These are phyloP conservation scores for Cyclocybe aegerita DNA, from an alignment of 768 basidiomycete species.

Conservation along the genomic window DNA sequence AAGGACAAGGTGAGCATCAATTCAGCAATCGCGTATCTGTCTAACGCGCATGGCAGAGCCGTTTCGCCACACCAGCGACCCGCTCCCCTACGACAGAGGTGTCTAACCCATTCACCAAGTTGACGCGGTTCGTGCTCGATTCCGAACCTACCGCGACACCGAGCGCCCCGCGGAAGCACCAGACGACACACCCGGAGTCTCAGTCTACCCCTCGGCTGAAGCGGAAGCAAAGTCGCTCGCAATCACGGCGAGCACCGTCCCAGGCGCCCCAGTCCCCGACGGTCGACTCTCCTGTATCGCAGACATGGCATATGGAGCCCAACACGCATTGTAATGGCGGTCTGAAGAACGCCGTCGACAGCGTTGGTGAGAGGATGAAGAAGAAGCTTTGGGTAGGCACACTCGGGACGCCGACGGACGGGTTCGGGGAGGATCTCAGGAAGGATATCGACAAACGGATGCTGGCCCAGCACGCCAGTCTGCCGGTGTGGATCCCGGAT, in stretches of 20 bases:
- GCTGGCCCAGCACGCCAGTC: conserved; percentile 34
- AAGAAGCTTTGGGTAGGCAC: conserved; percentile 67
- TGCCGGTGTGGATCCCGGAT: conserved; percentile 81
- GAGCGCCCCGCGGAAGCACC: conserved; percentile 41
- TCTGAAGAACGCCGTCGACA: conserved; percentile 77
- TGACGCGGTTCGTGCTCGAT: conserved; percentile 34
- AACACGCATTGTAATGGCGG: conserved; percentile 83
- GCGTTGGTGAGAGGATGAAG: conserved; percentile 55
- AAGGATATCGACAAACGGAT: conserved; percentile 53
- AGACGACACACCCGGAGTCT: conserved; percentile 45
- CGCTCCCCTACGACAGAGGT: conserved; percentile 43
- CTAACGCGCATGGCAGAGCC: conserved; percentile 29
- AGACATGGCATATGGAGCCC: conserved; percentile 46
- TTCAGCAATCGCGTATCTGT: not conserved
- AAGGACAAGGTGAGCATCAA: conserved; percentile 50
- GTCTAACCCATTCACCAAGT: conserved; percentile 58
- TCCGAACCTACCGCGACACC: conserved; percentile 14
- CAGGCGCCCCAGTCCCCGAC: conserved; percentile 8
- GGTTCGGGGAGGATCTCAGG: conserved; percentile 54
- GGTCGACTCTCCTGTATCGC: conserved; percentile 6
- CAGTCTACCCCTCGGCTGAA: conserved; percentile 40
- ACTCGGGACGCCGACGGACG: conserved; percentile 70
- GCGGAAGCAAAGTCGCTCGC: conserved; percentile 54
- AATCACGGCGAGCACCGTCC: conserved; percentile 41
- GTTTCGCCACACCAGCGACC: conserved; percentile 36